These are phyloP conservation scores for Metroxylon sagu DNA, from an alignment of 176 grass and related monocot genomes.

Conservation along the genomic window DNA sequence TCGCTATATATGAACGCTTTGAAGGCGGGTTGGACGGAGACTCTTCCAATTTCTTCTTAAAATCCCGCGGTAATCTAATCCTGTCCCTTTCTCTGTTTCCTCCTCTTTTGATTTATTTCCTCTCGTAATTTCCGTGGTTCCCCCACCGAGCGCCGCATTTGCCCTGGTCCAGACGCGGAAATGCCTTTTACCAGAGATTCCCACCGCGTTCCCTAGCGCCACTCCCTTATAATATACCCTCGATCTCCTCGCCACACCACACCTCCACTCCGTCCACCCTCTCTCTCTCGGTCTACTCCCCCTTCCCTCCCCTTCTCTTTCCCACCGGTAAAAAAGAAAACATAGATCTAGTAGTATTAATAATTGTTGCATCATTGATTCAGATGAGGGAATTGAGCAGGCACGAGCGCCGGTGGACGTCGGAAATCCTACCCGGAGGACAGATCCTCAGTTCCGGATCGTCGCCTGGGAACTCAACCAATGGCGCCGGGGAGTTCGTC, in stretches of 20 bases:
- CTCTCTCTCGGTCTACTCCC: background rate
- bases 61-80: no score
- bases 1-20: no score
- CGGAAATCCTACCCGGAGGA: slow-evolving; percentile 11
- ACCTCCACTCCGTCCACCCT: background rate
- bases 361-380: no score
- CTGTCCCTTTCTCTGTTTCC: no score
- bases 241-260: background rate
- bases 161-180: background rate
- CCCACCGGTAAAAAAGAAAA: no score
- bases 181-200: background rate
- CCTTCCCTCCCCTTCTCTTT: background rate
- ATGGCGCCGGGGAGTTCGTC: slow-evolving; percentile 92
- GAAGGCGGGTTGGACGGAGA: no score
- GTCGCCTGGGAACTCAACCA: slow-evolving; percentile 54
- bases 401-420: slow-evolving; percentile 37
- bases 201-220: background rate
- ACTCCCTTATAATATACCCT: background rate
- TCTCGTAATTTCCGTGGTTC: no score
- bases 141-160: background rate
- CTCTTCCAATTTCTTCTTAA: no score
- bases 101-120: no score
- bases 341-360: no score
- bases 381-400: background rate
- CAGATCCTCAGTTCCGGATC: slow-evolving; percentile 32